Base-by-base conservation (phyloP, 2,329 filamentous ascomycete genomes). In the Fusarium tuaranense region DNA sequence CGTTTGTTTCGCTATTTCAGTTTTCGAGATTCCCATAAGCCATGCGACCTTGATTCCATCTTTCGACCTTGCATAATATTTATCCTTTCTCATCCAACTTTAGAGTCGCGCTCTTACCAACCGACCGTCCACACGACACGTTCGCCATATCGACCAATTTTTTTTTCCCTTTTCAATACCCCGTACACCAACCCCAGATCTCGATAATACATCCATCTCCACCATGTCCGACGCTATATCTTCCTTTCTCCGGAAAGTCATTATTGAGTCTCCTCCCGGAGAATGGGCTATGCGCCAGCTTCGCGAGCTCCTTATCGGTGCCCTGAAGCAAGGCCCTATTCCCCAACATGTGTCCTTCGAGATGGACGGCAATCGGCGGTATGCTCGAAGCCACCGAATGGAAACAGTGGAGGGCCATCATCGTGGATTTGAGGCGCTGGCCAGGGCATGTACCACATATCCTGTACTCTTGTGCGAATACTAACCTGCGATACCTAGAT, bases 291-390 rank as follows among this genome's bases (percentile, higher is more conserved):
- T 97, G 70, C 91, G 90, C 69, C 91, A 92, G 78, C 84, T 97
- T 22, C 92, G 95, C 73, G 94, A 97, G 82, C 86, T 98, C 61
- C 88, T 98, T 72, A 97, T 99, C 77, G 94, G 95, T 65, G 93
- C 95, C 60, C 86, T 98, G 64, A 92, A 92, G 80, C 96, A 98
- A 84, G 97, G 97, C 0, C 95, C 95, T 2, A 93, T 99, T 65
- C 97, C 97, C 12, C 92, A 95, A 80, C 97, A 99, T 90, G 91
- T 99, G 70, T 97, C 97, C n/a, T 99, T 99, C 81, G 96, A 98
- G 78, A 99, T 99, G 97, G 97, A 99, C 82, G 97, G 97, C 66
- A 99, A 99, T 84, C 88, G 97, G 79, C 93, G 97, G 55, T 99
- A 97, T 86, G 97, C 97, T 16, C 90, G 94, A 71, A 93, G 89